phyloP scores from a whole-genome alignment of 2,329 filamentous ascomycete species.

The Fusarium sp. region DNA sequence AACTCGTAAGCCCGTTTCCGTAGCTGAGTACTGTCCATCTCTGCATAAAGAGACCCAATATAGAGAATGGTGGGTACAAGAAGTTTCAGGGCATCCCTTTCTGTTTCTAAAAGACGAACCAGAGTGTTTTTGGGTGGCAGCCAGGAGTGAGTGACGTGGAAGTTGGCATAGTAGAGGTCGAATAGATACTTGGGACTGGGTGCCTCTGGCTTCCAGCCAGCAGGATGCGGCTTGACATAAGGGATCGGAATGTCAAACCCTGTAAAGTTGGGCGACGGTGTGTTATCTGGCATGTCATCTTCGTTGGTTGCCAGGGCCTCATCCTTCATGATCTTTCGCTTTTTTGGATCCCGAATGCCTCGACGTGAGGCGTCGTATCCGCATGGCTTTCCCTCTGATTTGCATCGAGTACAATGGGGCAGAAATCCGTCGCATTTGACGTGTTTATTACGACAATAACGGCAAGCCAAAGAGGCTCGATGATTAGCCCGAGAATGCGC shows the following conservation, averaged over 20 bases:
- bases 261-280: conserved; percentile 26
- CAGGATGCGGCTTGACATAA: conserved; percentile 9
- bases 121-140: conserved; percentile 38
- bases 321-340: conserved; percentile 26
- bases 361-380: conserved; percentile 42
- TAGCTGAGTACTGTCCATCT: conserved; percentile 20
- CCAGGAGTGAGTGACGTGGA: conserved; percentile 46
- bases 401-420: conserved; percentile 43
- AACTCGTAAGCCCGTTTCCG: conserved; percentile 32
- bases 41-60: conserved; percentile 42
- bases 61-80: conserved; percentile 35
- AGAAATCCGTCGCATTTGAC: conserved; percentile 39
- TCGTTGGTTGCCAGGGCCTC: conserved; percentile 3
- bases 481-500: conserved; percentile 29
- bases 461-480: conserved; percentile 44
- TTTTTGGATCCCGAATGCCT: conserved; percentile 38
- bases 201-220: conserved; percentile 25
- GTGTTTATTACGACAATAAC: conserved; percentile 44
- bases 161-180: conserved; percentile 45
- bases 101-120: conserved; percentile 8
- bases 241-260: conserved; percentile 4
- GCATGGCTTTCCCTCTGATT: conserved; percentile 30
- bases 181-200: conserved; percentile 16
- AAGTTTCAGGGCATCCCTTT: conserved; percentile 19
- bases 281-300: conserved; percentile 18